Conservation (phyloP, 495 filamentous ascomycete species). For the Hypoxylon intermedium region DNA sequence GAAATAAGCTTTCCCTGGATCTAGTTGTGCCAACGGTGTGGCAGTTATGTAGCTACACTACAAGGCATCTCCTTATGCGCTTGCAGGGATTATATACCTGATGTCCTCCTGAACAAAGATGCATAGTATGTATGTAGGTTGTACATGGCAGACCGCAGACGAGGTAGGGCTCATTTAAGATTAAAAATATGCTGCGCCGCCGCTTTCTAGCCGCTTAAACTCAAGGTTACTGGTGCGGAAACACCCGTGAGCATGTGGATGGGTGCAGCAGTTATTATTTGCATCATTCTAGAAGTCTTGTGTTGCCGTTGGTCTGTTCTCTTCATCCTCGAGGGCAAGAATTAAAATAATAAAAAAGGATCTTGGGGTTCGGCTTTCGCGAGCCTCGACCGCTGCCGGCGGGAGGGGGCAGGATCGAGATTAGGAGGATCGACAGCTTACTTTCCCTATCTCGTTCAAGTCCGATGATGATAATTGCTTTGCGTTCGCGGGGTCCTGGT, state of each 20-base stretch:
- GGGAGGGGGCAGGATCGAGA: conserved; percentile 31
- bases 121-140: too few relatives aligned
- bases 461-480: conserved; percentile 7
- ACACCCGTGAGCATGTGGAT: conserved; percentile 2
- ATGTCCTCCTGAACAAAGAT: background rate
- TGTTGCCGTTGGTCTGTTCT: background rate
- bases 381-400: conserved; percentile 9
- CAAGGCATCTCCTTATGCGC: conserved; percentile 13
- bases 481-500: conserved; percentile 17
- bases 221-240: conserved; percentile 15
- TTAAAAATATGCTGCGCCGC: conserved; percentile 26
- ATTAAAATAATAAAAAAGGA: conserved; percentile 1
- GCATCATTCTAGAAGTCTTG: conserved; percentile 20
- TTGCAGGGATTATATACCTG: conserved; percentile 15
- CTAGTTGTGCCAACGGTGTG: background rate
- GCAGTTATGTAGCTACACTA: background rate
- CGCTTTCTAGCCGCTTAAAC: conserved; percentile 1
- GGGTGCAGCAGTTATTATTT: conserved; percentile 19
- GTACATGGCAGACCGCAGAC: background rate
- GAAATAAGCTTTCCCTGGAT: background rate
- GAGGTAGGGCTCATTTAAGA: conserved; percentile 12
- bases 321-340: background rate
- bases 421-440: conserved; percentile 22
- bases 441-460: conserved; percentile 15
- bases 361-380: conserved; percentile 10